Conservation (phyloP, 2,329 filamentous ascomycete genomes). For the Pyrenochaeta sp. region DNA sequence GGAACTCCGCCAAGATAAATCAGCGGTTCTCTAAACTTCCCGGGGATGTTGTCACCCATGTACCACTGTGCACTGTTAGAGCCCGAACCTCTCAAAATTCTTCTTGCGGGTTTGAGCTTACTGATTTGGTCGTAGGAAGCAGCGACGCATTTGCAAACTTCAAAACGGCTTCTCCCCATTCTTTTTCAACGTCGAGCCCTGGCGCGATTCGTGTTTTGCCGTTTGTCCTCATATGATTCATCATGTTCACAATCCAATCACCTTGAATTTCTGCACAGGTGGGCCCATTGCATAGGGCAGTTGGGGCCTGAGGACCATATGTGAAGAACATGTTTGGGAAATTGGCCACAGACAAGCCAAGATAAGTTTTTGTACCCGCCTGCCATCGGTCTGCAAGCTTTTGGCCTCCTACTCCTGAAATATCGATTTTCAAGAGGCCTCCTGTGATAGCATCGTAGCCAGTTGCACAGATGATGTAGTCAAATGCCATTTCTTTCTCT, state of each 20-base stretch:
- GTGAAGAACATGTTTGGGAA: conserved; percentile 53
- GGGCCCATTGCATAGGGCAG: conserved; percentile 64
- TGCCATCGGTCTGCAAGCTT: conserved; percentile 24
- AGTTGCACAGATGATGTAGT: conserved; percentile 59
- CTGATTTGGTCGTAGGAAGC: conserved; percentile 54
- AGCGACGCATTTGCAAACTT: conserved; percentile 57
- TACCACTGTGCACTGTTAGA: conserved; percentile 51
- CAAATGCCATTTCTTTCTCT: conserved; percentile 58
- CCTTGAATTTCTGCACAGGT: conserved; percentile 64
- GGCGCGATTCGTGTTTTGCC: conserved; percentile 61
- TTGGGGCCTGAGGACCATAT: conserved; percentile 66
- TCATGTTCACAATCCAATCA: conserved; percentile 61
- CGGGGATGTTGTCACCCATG: conserved; percentile 64
- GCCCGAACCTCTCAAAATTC: neutral
- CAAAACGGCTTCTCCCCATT: conserved; percentile 61
- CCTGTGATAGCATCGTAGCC: conserved; percentile 54
- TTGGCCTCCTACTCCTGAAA: conserved; percentile 37
- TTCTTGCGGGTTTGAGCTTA: neutral
- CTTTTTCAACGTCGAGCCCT: conserved; percentile 52
- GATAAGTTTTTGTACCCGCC: conserved; percentile 37
- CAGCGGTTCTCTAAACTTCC: conserved; percentile 61
- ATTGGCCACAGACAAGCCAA: conserved; percentile 48
- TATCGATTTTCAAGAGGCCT: conserved; percentile 45
- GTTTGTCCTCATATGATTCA: conserved; percentile 58
- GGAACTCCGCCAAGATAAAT: conserved; percentile 53